These are phyloP conservation scores for Epichloe bromicola DNA, from an alignment of 2,329 filamentous ascomycete species.

Conservation along the genomic window DNA sequence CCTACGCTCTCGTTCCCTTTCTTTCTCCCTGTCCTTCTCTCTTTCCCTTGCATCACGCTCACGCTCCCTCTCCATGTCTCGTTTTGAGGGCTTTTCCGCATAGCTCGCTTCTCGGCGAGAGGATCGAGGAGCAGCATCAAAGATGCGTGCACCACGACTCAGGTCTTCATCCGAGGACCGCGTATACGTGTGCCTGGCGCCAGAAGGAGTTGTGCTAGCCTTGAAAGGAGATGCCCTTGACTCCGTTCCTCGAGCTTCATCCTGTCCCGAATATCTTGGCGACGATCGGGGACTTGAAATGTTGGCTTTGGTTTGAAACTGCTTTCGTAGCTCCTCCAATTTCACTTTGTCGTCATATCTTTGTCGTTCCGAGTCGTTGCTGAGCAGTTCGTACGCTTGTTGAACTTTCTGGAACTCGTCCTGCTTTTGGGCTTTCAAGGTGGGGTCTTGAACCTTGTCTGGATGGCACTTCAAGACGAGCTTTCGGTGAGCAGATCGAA, in stretches of 20 bases:
- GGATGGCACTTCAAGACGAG: conserved; percentile 81
- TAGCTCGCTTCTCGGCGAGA: conserved; percentile 36
- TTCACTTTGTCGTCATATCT: conserved; percentile 69
- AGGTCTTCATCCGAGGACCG: conserved; percentile 37
- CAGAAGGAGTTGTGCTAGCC: conserved; percentile 19
- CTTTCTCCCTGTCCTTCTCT: conserved; percentile 6
- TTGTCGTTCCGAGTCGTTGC: conserved; percentile 56
- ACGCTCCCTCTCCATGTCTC: conserved; percentile 27
- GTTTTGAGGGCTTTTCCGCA: conserved; percentile 30
- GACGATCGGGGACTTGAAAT: conserved; percentile 31
- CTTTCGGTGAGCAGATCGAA: conserved; percentile 72
- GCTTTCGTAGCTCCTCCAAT: conserved; percentile 51
- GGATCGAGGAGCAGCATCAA: conserved; percentile 26
- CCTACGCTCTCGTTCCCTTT: conserved; percentile 10
- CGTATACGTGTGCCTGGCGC: conserved; percentile 22
- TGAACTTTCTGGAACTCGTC: conserved; percentile 89
- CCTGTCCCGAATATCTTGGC: conserved; percentile 16
- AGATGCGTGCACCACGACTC: conserved; percentile 22
- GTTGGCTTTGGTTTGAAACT: conserved; percentile 30
- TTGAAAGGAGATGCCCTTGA: conserved; percentile 27
- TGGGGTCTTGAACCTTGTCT: conserved; percentile 74
- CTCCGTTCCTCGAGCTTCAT: conserved; percentile 4
- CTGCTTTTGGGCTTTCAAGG: conserved; percentile 63
- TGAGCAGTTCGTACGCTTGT: conserved; percentile 82
- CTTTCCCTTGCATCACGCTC: conserved; percentile 1